A percentile compares a stretch with the other conserved stretches of the same genome.
phyloP scores from a whole-genome alignment of 2,329 filamentous ascomycete species.

The Penicillium fuscoglaucum region DNA sequence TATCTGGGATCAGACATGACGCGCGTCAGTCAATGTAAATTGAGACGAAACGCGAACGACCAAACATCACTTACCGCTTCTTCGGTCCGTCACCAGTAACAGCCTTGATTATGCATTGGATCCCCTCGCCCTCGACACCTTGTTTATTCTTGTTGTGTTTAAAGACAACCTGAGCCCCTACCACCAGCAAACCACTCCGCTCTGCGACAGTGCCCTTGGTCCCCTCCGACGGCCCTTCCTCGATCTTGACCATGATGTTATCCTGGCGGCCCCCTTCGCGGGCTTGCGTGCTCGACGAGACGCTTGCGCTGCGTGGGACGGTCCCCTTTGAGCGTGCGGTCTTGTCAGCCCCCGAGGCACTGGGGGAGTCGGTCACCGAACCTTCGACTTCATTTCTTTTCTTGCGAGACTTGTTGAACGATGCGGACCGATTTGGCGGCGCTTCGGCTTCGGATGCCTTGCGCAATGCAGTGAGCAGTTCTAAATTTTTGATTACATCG shows the following conservation, averaged over 20 bases:
- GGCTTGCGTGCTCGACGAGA: slow-evolving; percentile 41
- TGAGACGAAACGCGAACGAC: neutral
- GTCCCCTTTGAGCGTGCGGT: slow-evolving; percentile 46
- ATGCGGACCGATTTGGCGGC: slow-evolving; percentile 38
- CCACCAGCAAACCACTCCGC: slow-evolving; percentile 44
- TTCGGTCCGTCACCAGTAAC: slow-evolving; percentile 72
- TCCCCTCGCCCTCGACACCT: slow-evolving; percentile 57
- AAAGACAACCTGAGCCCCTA: slow-evolving; percentile 54
- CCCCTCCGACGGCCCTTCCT: slow-evolving; percentile 46
- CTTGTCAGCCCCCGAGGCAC: slow-evolving; percentile 46
- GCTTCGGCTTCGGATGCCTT: slow-evolving; percentile 50
- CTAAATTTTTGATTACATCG: slow-evolving; percentile 53
- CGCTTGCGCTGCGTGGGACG: slow-evolving; percentile 43
- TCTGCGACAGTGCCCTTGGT: slow-evolving; percentile 48
- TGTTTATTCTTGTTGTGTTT: slow-evolving; percentile 53
- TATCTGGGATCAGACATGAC: slow-evolving; percentile 52
- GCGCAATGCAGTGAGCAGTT: slow-evolving; percentile 51
- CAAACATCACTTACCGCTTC: slow-evolving; percentile 52
- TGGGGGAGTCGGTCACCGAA: slow-evolving; percentile 47
- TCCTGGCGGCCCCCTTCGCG: slow-evolving; percentile 42
- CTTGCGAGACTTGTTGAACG: slow-evolving; percentile 48
- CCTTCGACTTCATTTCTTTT: slow-evolving; percentile 48
- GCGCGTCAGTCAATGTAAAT: slow-evolving; percentile 17
- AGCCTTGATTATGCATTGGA: slow-evolving; percentile 74
- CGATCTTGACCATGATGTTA: slow-evolving; percentile 40